Conservation (phyloP, 768 basidiomycete species). For the Rubroboletus satanas region DNA sequence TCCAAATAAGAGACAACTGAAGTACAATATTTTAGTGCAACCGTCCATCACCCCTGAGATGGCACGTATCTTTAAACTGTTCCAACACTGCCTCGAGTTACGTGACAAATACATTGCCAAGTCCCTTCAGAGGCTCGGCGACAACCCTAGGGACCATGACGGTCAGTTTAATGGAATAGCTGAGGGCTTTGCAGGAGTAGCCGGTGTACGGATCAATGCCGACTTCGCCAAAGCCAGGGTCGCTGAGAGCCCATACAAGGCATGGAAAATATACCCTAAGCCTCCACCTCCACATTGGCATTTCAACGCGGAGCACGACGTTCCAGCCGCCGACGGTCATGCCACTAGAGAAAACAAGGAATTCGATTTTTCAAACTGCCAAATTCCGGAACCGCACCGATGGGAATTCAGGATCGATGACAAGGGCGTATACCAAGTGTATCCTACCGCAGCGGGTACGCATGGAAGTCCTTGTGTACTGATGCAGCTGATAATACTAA, state of each 20-base stretch:
- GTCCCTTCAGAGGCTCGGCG: conserved; percentile 89
- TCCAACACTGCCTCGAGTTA: conserved; percentile 82
- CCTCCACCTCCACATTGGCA: conserved; percentile 98
- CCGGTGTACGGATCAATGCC: conserved; percentile 63
- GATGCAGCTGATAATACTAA: not conserved
- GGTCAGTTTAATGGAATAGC: conserved; percentile 66
- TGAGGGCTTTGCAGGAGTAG: conserved; percentile 58
- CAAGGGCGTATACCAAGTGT: conserved; percentile 89
- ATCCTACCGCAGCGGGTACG: conserved; percentile 33
- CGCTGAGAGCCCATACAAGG: conserved; percentile 36
- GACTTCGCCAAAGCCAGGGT: conserved; percentile 30
- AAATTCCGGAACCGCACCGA: conserved; percentile 63
- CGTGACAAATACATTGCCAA: conserved; percentile 93
- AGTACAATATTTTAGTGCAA: conserved; percentile 15
- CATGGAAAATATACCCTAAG: conserved; percentile 88
- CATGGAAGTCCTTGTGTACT: not conserved
- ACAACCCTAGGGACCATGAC: conserved; percentile 92
- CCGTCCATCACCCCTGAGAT: conserved; percentile 40
- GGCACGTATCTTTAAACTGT: conserved; percentile 57
- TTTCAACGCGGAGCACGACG: conserved; percentile 55
- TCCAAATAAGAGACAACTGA: conserved; percentile 3
- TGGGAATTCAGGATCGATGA: conserved; percentile 75
- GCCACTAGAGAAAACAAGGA: conserved; percentile 35
- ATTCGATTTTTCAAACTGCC: conserved; percentile 68
- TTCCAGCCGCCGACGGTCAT: conserved; percentile 39